Base-by-base conservation (phyloP, 2,329 filamentous ascomycete genomes). In the Colletotrichum lini region DNA sequence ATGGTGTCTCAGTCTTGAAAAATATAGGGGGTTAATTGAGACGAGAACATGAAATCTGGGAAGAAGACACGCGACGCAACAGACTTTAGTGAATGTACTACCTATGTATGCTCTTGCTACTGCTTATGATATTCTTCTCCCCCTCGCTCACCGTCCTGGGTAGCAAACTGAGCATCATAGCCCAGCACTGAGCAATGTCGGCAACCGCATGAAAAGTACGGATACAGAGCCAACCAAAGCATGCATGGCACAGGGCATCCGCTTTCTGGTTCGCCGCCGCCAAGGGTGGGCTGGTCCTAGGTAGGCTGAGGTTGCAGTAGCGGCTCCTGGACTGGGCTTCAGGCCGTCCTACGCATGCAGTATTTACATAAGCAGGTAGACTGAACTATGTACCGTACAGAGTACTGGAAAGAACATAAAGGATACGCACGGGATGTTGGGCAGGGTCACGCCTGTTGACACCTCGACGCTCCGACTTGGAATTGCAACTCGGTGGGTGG, bases 391-490 rank as follows among this genome's bases (percentile, higher is more conserved):
- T 38, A 10, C 35, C 35, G 9, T 9, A 47, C 15, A 10, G 44
- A 21, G 6, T n/a, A 18, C 15, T 18, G 16, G 15, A 45, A 12
- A 12, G 53, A 56, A 40, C 12, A 13, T 6, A 13, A 21, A 30
- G 53, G n/a, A 56, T 13, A 16, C 16, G n/a, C 23, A 38, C 35
- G 44, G 44, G 6, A 12, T 4, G 10, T 16, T 45, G 26, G 35
- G 44, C 65, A 63, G n/a, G 59, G 50, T 44, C 50, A 64, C 42
- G 30, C 50, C 65, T 21, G 26, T 57, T 30, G 62, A 56, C 47
- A 16, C 53, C 44, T 47, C 40, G 62, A 56, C 47, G n/a, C 53
- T 52, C 18, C 44, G 35, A n/a, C 47, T 38, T 15, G 30, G 30
- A 13, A 56, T 49, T 8, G 21, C 45, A 49, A 16, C 49, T 40